Evolutionary conservation across 805 yeast genomes (phyloP).

Genomic region (Ogataea salicorniae): DNA sequence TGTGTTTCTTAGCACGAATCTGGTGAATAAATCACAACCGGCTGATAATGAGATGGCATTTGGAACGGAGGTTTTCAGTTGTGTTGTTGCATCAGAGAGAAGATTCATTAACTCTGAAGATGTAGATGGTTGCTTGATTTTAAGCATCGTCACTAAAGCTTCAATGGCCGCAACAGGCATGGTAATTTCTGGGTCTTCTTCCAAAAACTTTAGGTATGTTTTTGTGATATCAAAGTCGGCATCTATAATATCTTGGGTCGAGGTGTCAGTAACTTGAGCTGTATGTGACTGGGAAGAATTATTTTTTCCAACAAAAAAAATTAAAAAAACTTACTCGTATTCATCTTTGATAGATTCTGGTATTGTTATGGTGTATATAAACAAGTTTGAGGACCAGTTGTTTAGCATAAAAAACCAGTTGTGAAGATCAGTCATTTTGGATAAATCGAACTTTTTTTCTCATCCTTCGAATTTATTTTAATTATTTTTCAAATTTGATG

Average conservation of each 20-base stretch:
- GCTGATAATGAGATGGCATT: conserved; percentile 93
- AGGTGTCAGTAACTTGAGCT: neutral
- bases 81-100: conserved; percentile 69
- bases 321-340: neutral
- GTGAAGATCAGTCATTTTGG: neutral
- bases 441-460: neutral
- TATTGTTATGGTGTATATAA: too few relatives aligned
- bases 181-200: conserved; percentile 93
- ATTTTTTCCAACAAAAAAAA: neutral
- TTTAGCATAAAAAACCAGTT: neutral
- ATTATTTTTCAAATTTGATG: neutral
- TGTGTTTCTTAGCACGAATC: conserved; percentile 86
- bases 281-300: neutral
- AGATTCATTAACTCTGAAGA: conserved; percentile 87
- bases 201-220: conserved; percentile 73
- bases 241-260: neutral
- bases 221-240: conserved; percentile 73
- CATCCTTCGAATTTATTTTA: neutral
- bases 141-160: conserved; percentile 77
- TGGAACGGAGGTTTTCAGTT: conserved; percentile 71
- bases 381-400: neutral
- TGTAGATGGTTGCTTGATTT: conserved; percentile 83
- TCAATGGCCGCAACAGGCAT: conserved; percentile 99
- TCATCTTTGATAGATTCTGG: neutral
- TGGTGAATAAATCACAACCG: conserved; percentile 93